phyloP scores from a whole-genome alignment of 306 rosid genomes.

The Carpinus viminea region DNA sequence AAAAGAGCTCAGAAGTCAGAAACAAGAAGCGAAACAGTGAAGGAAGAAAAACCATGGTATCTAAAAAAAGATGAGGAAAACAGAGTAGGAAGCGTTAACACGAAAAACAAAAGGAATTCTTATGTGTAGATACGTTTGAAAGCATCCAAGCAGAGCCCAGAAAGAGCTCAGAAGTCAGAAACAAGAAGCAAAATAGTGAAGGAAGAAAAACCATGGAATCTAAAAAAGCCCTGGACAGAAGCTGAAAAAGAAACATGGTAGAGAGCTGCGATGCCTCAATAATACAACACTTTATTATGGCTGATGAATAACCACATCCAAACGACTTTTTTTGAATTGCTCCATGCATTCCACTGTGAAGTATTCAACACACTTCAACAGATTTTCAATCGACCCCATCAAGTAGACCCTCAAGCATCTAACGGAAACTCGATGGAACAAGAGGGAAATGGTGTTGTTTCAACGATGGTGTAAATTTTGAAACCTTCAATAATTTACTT shows the following conservation, averaged over 20 bases:
- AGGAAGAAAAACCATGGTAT: too few species aligned
- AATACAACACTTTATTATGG: neutral
- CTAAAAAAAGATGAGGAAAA: neutral
- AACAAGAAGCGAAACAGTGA: too few species aligned
- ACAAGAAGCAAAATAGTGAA: slow-evolving; percentile 6
- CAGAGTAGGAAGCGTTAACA: neutral
- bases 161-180: neutral
- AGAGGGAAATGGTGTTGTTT: too few species aligned
- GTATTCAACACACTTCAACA: too few species aligned
- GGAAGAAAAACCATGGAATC: slow-evolving; percentile 5
- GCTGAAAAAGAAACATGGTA: neutral
- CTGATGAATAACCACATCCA: slow-evolving; percentile 4
- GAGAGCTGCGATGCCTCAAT: neutral
- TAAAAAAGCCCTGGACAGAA: slow-evolving; percentile 11
- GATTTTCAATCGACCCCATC: too few species aligned
- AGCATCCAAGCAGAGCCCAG: neutral
- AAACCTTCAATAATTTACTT: too few species aligned
- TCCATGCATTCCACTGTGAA: too few species aligned
- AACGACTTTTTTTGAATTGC: neutral
- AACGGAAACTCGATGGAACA: too few species aligned
- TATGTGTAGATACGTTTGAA: too few species aligned
- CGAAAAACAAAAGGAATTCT: neutral
- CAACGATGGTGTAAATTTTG: too few species aligned
- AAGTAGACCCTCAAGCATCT: too few species aligned
- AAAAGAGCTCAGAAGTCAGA: too few species aligned